Conservation (phyloP, 305 asterid genomes). For the Solanum aculeatissimum region DNA sequence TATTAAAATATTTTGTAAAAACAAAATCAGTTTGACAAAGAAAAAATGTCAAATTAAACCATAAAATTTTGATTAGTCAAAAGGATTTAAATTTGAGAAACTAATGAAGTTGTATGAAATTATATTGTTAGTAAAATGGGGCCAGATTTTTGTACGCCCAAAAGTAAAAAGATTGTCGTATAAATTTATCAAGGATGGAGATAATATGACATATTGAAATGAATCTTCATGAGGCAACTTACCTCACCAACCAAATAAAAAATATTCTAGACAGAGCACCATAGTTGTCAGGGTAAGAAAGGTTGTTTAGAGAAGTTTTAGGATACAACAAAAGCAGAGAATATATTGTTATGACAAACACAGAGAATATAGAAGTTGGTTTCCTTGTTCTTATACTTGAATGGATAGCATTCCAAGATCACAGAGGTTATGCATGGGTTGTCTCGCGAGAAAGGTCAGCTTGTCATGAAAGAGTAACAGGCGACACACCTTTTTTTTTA, state of each 20-base stretch:
- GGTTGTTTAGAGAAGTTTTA: background rate
- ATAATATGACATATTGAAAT: background rate
- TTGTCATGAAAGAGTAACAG: background rate
- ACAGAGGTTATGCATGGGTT: background rate
- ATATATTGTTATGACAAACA: background rate
- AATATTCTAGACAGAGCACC: background rate
- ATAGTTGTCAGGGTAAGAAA: background rate
- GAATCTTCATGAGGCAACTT: background rate
- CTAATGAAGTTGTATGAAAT: background rate
- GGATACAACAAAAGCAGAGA: background rate
- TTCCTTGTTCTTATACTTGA: background rate
- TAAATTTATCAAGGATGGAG: background rate
- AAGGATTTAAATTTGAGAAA: background rate
- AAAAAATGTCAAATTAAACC: background rate
- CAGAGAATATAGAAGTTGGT: background rate
- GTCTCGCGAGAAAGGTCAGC: background rate
- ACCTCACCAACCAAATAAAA: background rate
- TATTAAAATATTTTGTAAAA: background rate
- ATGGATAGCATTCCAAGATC: background rate
- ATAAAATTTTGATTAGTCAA: background rate
- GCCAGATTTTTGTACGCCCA: background rate
- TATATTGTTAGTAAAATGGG: background rate
- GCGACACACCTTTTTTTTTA: background rate
- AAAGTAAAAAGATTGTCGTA: background rate
- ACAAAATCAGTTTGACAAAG: background rate